Conservation (phyloP, 2,329 filamentous ascomycete species). For the Capronia americana region DNA sequence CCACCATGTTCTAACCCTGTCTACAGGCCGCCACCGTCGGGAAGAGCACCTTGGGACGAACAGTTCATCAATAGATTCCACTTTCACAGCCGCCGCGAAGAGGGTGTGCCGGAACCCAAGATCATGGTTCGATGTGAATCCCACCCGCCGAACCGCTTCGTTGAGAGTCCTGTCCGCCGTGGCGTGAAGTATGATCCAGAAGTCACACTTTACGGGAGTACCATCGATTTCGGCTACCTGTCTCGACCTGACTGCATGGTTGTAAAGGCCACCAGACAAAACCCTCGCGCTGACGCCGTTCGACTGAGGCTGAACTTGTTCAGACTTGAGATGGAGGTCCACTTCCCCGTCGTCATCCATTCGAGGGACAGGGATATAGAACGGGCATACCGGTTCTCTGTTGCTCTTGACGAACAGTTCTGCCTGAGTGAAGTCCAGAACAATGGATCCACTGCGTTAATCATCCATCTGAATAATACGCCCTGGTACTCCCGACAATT, state of each 20-base stretch:
- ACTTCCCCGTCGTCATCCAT: conserved; percentile 46
- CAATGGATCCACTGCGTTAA: conserved; percentile 19
- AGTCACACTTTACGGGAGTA: conserved; percentile 26
- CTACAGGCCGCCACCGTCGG: conserved; percentile 48
- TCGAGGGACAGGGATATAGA: conserved; percentile 28
- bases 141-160: background rate
- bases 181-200: conserved; percentile 34
- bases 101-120: conserved; percentile 11
- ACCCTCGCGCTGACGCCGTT: conserved; percentile 40
- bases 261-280: conserved; percentile 26
- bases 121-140: conserved; percentile 24
- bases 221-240: conserved; percentile 38
- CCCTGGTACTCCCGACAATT: conserved; percentile 39
- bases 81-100: conserved; percentile 17
- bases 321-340: conserved; percentile 50
- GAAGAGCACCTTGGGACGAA: conserved; percentile 40
- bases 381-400: conserved; percentile 37
- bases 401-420: conserved; percentile 39
- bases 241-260: conserved; percentile 28
- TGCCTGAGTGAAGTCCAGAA: conserved; percentile 25
- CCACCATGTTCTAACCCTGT: conserved; percentile 40
- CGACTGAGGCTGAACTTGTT: conserved; percentile 51
- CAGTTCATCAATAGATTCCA: conserved; percentile 20
- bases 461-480: conserved; percentile 36
- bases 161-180: conserved; percentile 32